Evolutionary conservation across 1,139 yeast species (phyloP).

Genomic region (Lodderomyces margitis): DNA sequence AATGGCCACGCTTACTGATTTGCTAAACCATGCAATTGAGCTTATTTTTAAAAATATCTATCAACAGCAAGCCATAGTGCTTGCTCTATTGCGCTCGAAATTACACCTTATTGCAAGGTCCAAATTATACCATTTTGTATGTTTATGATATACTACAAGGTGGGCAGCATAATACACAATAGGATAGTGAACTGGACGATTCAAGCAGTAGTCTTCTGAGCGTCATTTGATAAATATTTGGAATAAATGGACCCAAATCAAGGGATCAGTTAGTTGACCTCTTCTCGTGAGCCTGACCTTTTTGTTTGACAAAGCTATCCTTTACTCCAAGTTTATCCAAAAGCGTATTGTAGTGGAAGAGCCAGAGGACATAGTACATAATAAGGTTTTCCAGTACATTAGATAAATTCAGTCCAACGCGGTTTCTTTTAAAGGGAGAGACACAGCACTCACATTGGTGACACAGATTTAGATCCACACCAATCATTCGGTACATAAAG

Average conservation of each 20-base stretch:
- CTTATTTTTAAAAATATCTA: background rate
- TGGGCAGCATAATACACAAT: too few relatives aligned
- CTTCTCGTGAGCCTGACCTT: background rate
- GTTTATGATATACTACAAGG: background rate
- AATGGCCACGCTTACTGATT: background rate
- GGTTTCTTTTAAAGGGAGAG: too few relatives aligned
- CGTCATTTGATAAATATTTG: background rate
- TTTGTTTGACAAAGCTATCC: background rate
- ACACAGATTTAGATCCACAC: too few relatives aligned
- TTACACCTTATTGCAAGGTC: background rate
- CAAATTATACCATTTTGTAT: background rate
- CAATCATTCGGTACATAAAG: too few relatives aligned
- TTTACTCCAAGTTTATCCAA: background rate
- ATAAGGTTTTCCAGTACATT: too few relatives aligned
- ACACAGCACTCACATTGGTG: too few relatives aligned
- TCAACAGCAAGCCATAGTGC: background rate
- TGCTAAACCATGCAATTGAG: background rate
- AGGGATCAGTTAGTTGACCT: background rate
- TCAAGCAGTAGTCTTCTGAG: background rate
- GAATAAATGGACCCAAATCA: background rate
- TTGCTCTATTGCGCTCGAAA: background rate
- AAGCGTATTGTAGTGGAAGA: too few relatives aligned
- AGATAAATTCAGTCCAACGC: too few relatives aligned
- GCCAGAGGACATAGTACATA: too few relatives aligned
- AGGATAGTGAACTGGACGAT: too few relatives aligned